Base-by-base conservation (phyloP, 2,329 filamentous ascomycete genomes). In the Phialocephala sp. region DNA sequence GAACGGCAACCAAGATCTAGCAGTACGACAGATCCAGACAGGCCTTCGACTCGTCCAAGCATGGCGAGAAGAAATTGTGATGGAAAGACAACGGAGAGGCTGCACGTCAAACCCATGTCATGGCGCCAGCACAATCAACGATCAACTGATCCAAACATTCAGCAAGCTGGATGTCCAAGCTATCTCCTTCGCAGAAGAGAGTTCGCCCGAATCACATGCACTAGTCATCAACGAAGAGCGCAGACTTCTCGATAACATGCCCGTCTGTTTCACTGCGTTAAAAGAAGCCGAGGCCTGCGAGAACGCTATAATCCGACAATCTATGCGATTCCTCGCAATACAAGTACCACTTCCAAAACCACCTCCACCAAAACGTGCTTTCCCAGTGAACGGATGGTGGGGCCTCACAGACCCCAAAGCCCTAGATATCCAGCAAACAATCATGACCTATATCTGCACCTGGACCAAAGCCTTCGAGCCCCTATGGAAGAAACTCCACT, bases 1-100 rank as follows among this genome's bases (percentile, higher is more conserved):
- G 87, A 83, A 69, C 58, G 68, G 69, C 0, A 68, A 69, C 39
- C 62, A 67, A 32, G 60, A 65, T 24, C 27, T 61, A n/a, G 71
- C 69, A 2, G 64, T 67, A 22, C 58, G 54, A 14, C 68, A 72
- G 52, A 68, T 72, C 20, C 68, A 68, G 50, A 69, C 59, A 11
- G 71, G 69, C 1, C 62, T 71, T 14, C 47, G 47, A 12, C 58
- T 73, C 12, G 65, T 70, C 65, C 79, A 81, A 56, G 68, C 47
- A 9, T 69, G 68, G 66, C 65, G 63, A 27, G 8, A 65, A 22
- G 64, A 68, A 5, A 54, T 54, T 3, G 12, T 54, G 22, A 54
- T 32, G 2, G 36, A 55, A 18, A 18, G 45, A 59, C 8, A 59
- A 52, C 39, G 32, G 8, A 11, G 27, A 35, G 22, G 41, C 60